Evolutionary conservation across 2,329 filamentous ascomycete genomes (phyloP), one percentile per base, ranked within the genome.

Genomic region (Huntiella omanensis): DNA sequence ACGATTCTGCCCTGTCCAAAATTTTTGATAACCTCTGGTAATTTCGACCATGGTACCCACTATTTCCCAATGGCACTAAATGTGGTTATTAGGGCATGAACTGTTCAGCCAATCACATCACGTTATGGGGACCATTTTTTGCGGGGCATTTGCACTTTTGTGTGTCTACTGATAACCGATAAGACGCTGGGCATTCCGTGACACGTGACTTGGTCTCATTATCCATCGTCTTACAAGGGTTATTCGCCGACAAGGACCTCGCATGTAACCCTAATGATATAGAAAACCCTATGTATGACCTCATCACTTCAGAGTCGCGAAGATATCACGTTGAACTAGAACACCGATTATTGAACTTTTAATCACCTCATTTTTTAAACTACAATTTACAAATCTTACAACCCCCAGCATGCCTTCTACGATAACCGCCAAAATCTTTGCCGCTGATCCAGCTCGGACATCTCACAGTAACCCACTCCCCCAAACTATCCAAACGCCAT

Each of bases 401-500:
- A 10, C 22, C 6, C 3, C 12, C 16, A 19, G 11, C 11, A 44
- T 38, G 41, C 28, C 41, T 13, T 33, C 34, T 13, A 7, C 22
- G 11, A 33, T 37, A 19, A 43, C 35, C 33, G 55, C 63, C 47
- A 57, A 58, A 32, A 60, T 74, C 12, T 60, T 71, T 50, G 65
- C 63, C 6, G 59, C 54, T 1, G 54, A 55, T 16, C 48, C 54
- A 11, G 47, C 49, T 15, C 22, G 54, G 4, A 37, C 40, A 11
- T 40, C 36, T 19, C 28, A 52, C n/a, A 45, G 55, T 1, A 70
- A 62, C 49, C 77, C 83, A 3, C 73, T 96, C 4, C 91, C 91
- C 1, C 61, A 71, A n/a, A 69, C 94, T 51, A 73, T 96, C 12
- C 83, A 87, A 55, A 95, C 88, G 1, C 91, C 91, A 0, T 78